Conservation (phyloP, 805 yeast species). For the Saccharomyces cerevisiae region DNA sequence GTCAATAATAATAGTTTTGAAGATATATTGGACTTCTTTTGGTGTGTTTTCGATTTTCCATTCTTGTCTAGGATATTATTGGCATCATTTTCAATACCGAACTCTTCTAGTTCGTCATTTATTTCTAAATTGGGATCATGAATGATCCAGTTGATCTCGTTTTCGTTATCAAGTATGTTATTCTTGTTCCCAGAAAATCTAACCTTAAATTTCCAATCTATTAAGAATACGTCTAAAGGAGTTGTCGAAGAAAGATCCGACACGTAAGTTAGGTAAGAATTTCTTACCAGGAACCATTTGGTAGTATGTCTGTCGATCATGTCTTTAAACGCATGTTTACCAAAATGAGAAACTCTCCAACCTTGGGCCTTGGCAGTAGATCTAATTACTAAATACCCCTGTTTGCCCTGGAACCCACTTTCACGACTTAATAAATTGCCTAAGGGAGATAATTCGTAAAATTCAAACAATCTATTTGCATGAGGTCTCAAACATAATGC, state of each 20-base stretch:
- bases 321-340: constrained; percentile 65
- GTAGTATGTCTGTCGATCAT: constrained; percentile 87
- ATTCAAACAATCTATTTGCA: constrained; percentile 73
- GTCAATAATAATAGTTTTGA: constrained; percentile 49
- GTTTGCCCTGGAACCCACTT: constrained; percentile 74
- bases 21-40: constrained; percentile 31
- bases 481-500: constrained; percentile 66
- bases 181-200: constrained; percentile 36
- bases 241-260: constrained; percentile 80
- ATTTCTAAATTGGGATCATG: background rate
- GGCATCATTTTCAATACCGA: background rate
- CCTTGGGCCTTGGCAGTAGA: constrained; percentile 85
- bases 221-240: constrained; percentile 82
- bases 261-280: constrained; percentile 77
- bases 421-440: constrained; percentile 79
- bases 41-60: constrained; percentile 4
- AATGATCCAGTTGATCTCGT: background rate
- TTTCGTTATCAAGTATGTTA: background rate
- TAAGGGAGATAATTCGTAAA: constrained; percentile 83
- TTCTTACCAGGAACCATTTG: constrained; percentile 86
- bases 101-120: background rate
- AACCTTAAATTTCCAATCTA: constrained; percentile 68
- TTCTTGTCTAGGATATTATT: background rate
- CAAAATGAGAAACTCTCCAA: constrained; percentile 90
- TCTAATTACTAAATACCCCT: constrained; percentile 73